Conservation (phyloP, 495 filamentous ascomycete species). For the Neurospora cerealis region DNA sequence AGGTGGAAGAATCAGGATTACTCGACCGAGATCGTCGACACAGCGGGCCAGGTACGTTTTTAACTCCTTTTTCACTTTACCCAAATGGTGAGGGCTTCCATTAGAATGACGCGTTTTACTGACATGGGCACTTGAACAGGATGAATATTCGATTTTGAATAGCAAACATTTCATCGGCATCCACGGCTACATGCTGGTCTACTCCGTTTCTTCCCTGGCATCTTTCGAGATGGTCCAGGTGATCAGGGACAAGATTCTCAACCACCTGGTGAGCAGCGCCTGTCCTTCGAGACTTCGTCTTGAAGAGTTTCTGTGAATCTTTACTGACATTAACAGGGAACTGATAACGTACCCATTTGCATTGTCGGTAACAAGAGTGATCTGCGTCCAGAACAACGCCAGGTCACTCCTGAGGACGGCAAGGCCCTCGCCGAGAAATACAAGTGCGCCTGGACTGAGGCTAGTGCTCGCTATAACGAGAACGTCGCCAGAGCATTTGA, state of each 20-base stretch:
- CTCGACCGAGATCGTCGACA: conserved; percentile 96
- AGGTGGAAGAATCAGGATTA: conserved; percentile 85
- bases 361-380: conserved; percentile 97
- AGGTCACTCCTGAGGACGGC: conserved; percentile 79
- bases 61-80: background rate
- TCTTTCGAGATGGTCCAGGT: conserved; percentile 96
- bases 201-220: conserved; percentile 84
- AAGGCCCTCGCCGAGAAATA: conserved; percentile 71
- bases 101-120: background rate
- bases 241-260: conserved; percentile 93
- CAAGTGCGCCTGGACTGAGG: conserved; percentile 89
- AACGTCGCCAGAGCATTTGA: conserved; percentile 92
- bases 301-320: background rate
- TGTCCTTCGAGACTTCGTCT: background rate
- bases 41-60: conserved; percentile 76
- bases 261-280: conserved; percentile 65
- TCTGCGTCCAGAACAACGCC: conserved; percentile 82
- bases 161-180: conserved; percentile 99
- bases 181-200: conserved; percentile 97
- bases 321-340: conserved; percentile 48
- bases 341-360: conserved; percentile 83
- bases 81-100: background rate
- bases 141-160: conserved; percentile 97
- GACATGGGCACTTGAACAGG: conserved; percentile 39
- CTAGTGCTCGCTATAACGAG: conserved; percentile 84